Percentiles rank a stretch among this genome's conserved stretches.
These are phyloP conservation scores for Glycyrrhiza uralensis DNA, from an alignment of 306 rosid species.

Conservation along the genomic window DNA sequence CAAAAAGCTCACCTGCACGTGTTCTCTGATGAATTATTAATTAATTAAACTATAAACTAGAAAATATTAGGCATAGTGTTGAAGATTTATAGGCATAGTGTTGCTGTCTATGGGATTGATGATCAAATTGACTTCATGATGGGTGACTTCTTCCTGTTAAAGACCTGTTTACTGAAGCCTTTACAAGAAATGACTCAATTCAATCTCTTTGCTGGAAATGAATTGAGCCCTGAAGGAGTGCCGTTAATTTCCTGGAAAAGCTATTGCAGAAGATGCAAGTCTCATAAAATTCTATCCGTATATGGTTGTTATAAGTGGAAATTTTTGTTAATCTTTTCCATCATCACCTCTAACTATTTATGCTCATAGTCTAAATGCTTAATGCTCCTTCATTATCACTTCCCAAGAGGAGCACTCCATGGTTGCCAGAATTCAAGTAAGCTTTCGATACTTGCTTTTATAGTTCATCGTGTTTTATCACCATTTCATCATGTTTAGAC, in stretches of 20 bases:
- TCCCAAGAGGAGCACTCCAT: conserved; percentile 70
- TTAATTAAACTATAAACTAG: too few relatives aligned
- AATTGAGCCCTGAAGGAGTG: too few relatives aligned
- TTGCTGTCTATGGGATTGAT: conserved; percentile 64
- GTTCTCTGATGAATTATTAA: too few relatives aligned
- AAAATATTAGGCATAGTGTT: too few relatives aligned
- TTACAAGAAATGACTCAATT: too few relatives aligned
- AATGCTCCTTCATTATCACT: conserved; percentile 81
- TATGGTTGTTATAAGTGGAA: too few relatives aligned
- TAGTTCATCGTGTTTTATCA: not conserved
- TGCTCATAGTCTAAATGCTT: conserved; percentile 58
- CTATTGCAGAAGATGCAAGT: too few relatives aligned
- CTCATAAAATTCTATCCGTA: too few relatives aligned
- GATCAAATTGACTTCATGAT: conserved; percentile 60
- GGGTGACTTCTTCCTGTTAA: conserved; percentile 79
- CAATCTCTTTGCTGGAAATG: too few relatives aligned
- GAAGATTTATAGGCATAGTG: conserved; percentile 71
- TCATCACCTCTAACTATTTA: conserved; percentile 20
- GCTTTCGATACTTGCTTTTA: conserved; percentile 30
- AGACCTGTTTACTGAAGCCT: too few relatives aligned
- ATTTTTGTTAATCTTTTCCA: conserved; percentile 2
- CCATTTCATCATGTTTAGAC: not conserved
- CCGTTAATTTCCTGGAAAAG: too few relatives aligned
- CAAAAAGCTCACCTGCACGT: too few relatives aligned
- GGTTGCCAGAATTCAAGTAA: conserved; percentile 86